Evolutionary conservation across 306 rosid genomes (phyloP), one percentile per base, ranked within the genome.

Genomic region (Cucurbita moschata): DNA sequence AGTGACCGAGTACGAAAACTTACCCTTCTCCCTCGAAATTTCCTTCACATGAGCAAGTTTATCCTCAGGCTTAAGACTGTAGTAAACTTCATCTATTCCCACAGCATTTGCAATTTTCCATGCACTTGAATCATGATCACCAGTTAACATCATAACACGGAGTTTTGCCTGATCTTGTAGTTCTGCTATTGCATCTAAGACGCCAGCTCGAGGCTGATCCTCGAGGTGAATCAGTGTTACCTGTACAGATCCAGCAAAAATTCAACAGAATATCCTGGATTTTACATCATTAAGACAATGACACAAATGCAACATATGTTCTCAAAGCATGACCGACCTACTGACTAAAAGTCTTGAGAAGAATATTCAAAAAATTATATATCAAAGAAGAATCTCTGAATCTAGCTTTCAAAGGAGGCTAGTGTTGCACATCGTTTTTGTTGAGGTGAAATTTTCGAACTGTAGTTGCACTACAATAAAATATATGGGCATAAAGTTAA

Each of bases 51-150:
- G 90, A 67, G 96, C 85, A 65, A 94, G 87, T 83, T 94, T 91
- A 83, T 94, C 99, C 85, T 91, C 99, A 12, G 99, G 99, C 83
- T 94, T 91, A 80, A 94, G 90, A 82, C 87, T 91, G 85, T 88
- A 87, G 71, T 89, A 64, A 82, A 89, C 87, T 84, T 91, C 99
- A 10, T 61, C 83, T 79, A 94, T 94, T 73, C 97, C 96, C 69
- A 87, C 96, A 71, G 96, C 90, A 47, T 79, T 85, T 76, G 99
- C 97, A 71, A 94, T 96, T 83, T 97, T 87, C 90, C 78, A 81
- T 37, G 99, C 97, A 77, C 99, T 94, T 43, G 84, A 86, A 75
- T 89, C 81, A 37, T 94, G 97, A 77, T 91, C 99, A 64, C 99
- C 99, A 18, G 99, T 94, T 76, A 94, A 81, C 99, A 94, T 94